Evolutionary conservation across 257 asterid species (phyloP).

Genomic region (Capsicum chinense): DNA sequence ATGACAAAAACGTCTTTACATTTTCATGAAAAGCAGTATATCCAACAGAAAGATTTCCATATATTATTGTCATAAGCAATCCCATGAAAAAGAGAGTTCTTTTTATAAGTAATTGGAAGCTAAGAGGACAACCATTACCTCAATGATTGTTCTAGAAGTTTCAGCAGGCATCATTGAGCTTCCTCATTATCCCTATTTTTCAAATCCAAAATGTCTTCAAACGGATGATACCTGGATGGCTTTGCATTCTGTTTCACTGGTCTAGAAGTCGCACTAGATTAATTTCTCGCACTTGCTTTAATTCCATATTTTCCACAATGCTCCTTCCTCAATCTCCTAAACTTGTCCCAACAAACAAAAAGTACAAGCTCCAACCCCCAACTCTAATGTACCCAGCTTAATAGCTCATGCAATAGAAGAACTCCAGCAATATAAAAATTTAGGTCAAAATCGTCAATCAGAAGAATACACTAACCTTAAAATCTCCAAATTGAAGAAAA

Average conservation of each 20-base stretch:
- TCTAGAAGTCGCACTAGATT: slow-evolving; percentile 64
- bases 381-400: no score
- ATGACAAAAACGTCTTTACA: no score
- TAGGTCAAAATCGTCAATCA: no score
- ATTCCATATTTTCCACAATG: slow-evolving; percentile 47
- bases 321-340: slow-evolving; percentile 35
- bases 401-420: no score
- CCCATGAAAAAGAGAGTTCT: neutral
- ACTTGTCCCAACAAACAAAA: slow-evolving; percentile 41
- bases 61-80: neutral
- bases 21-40: no score
- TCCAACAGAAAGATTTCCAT: no score
- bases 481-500: no score
- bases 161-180: slow-evolving; percentile 76
- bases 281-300: slow-evolving; percentile 63
- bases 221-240: slow-evolving; percentile 97
- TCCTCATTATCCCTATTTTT: slow-evolving; percentile 56
- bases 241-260: slow-evolving; percentile 78
- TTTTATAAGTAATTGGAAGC: neutral
- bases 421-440: no score
- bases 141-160: slow-evolving; percentile 77
- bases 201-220: slow-evolving; percentile 78
- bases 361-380: neutral
- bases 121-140: neutral
- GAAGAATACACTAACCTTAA: no score